Conservation (phyloP, 1,139 yeast species). For the Protomyces macrosporus region DNA sequence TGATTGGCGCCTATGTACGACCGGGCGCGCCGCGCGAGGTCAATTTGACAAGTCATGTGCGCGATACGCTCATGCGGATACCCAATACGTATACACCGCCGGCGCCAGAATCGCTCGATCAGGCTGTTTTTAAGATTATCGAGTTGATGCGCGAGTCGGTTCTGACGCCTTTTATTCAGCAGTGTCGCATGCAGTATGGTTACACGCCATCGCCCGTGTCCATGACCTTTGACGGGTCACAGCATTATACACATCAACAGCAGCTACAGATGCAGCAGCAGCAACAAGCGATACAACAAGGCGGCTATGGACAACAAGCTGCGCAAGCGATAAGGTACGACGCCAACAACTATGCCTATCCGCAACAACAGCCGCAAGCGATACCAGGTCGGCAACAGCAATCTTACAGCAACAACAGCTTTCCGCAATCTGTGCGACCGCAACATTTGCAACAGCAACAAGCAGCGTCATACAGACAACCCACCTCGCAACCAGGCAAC, state of each 20-base stretch:
- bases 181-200: slow-evolving; percentile 3
- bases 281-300: slow-evolving; percentile 13
- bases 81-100: slow-evolving; percentile 32
- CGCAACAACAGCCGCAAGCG: not conserved
- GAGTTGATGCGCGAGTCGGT: slow-evolving; percentile 39
- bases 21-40: slow-evolving; percentile 38
- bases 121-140: slow-evolving; percentile 35
- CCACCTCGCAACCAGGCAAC: slow-evolving; percentile 1
- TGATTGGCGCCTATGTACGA: slow-evolving; percentile 36
- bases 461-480: not conserved
- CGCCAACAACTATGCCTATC: not conserved
- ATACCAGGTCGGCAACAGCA: not conserved
- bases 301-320: not conserved
- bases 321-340: too few relatives aligned
- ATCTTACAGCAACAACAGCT: not conserved
- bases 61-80: slow-evolving; percentile 32
- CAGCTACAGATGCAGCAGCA: slow-evolving; percentile 9
- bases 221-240: not conserved
- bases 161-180: slow-evolving; percentile 31
- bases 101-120: slow-evolving; percentile 33
- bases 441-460: not conserved
- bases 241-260: slow-evolving; percentile 12
- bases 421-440: not conserved
- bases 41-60: slow-evolving; percentile 37
- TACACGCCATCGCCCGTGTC: not conserved